phyloP scores from a whole-genome alignment of 78 protist genomes.

The Dictyostelium capitatum region DNA sequence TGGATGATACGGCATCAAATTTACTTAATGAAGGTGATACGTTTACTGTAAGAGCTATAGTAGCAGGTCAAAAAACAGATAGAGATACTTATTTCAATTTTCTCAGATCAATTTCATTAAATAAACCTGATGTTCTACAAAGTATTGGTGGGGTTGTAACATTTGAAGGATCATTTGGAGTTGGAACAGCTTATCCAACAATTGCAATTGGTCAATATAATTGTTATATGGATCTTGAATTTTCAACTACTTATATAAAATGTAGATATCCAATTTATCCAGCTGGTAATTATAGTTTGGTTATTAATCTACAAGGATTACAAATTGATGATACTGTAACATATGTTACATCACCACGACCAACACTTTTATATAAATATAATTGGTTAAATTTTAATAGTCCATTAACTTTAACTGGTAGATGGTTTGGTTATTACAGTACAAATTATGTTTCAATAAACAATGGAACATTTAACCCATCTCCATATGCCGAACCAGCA shows the following conservation, averaged over 20 bases:
- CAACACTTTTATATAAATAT: neutral
- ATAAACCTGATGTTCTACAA: neutral
- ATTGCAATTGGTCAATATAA: neutral
- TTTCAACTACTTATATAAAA: neutral
- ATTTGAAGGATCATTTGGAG: neutral
- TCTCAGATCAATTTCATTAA: neutral
- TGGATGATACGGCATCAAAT: neutral
- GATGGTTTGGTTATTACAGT: neutral
- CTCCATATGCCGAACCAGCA: no score
- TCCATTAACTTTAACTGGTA: neutral
- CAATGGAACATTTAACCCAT: neutral
- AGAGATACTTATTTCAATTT: no score
- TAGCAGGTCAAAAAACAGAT: neutral
- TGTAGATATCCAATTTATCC: neutral
- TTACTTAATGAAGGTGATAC: neutral
- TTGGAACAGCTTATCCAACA: neutral
- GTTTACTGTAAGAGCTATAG: neutral
- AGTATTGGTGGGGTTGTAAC: neutral
- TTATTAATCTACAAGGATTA: neutral
- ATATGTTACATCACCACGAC: neutral
- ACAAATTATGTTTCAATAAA: neutral
- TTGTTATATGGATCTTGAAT: neutral
- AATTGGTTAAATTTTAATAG: no score
- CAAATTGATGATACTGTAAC: neutral
- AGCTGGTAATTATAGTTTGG: neutral